These are phyloP conservation scores for Haplosporangium sp. DNA, from an alignment of 371 early-diverging fungal species.

Conservation along the genomic window DNA sequence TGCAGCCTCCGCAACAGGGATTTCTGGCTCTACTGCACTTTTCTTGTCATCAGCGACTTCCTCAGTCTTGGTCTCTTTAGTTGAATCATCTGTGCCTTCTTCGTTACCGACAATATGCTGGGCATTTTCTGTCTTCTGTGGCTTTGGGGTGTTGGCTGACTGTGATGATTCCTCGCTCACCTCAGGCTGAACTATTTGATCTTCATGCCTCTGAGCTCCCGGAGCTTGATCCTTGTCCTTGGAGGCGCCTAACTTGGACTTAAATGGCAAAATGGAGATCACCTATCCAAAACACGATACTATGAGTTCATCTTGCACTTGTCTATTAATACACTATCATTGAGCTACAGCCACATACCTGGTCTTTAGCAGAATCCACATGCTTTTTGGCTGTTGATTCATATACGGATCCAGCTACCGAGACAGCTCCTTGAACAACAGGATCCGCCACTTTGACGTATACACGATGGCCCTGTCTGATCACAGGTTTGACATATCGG, in stretches of 20 bases:
- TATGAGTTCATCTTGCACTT: not conserved
- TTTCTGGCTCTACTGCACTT: not conserved
- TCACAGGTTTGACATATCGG: conserved; percentile 38
- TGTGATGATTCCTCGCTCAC: not conserved
- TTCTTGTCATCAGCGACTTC: not conserved
- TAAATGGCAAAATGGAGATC: not conserved
- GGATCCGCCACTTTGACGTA: conserved; percentile 50
- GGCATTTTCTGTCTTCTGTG: not conserved
- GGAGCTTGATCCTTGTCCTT: not conserved
- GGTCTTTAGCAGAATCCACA: conserved; percentile 48
- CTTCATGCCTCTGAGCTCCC: not conserved
- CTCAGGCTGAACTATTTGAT: not conserved
- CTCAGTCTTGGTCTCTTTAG: not conserved
- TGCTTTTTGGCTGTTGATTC: conserved; percentile 49
- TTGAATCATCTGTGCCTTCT: not conserved
- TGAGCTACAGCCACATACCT: conserved; percentile 19
- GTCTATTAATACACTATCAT: not conserved
- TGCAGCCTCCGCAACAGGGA: no score
- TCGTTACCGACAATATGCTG: not conserved
- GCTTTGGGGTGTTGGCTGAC: not conserved
- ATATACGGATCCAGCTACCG: conserved; percentile 37
- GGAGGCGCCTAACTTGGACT: not conserved
- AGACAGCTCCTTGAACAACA: conserved; percentile 36
- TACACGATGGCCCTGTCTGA: conserved; percentile 31
- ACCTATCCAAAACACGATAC: not conserved